Percentiles rank a stretch among this genome's conserved stretches.
Evolutionary conservation across 2,329 filamentous ascomycete genomes (phyloP).

Genomic region (Clathrospora elynae): DNA sequence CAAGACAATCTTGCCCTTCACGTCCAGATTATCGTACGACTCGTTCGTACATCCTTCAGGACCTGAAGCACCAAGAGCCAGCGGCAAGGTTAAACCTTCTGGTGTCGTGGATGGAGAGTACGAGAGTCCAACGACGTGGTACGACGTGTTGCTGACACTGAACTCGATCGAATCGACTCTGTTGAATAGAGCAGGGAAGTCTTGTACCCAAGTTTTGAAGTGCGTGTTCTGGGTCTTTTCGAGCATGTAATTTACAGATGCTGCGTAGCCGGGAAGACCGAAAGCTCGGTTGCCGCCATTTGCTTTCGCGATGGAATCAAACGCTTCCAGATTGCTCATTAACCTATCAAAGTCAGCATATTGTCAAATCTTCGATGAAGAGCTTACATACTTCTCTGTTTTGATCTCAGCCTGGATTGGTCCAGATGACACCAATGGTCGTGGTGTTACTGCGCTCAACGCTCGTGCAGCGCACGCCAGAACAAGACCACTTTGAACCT

Average conservation of each 20-base stretch:
- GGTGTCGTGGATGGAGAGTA: constrained; percentile 56
- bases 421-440: constrained; percentile 44
- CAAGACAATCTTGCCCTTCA: constrained; percentile 51
- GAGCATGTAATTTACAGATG: constrained; percentile 63
- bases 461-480: constrained; percentile 33
- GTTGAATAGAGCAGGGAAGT: constrained; percentile 56
- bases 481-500: constrained; percentile 30
- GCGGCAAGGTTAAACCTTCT: constrained; percentile 51
- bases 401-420: constrained; percentile 51
- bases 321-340: constrained; percentile 58
- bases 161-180: constrained; percentile 51
- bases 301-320: constrained; percentile 60
- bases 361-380: not conserved
- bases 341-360: constrained; percentile 48
- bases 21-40: constrained; percentile 47
- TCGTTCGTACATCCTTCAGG: constrained; percentile 49
- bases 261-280: constrained; percentile 63
- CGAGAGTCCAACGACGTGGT: constrained; percentile 52
- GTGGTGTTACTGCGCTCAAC: constrained; percentile 26
- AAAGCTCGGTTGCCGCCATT: constrained; percentile 67
- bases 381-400: constrained; percentile 39
- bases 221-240: constrained; percentile 53
- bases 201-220: constrained; percentile 54
- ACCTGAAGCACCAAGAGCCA: constrained; percentile 51
- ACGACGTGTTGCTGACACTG: constrained; percentile 44